Conservation (phyloP, 1,284 basidiomycete genomes). For the Xerocomus minutiporus region DNA sequence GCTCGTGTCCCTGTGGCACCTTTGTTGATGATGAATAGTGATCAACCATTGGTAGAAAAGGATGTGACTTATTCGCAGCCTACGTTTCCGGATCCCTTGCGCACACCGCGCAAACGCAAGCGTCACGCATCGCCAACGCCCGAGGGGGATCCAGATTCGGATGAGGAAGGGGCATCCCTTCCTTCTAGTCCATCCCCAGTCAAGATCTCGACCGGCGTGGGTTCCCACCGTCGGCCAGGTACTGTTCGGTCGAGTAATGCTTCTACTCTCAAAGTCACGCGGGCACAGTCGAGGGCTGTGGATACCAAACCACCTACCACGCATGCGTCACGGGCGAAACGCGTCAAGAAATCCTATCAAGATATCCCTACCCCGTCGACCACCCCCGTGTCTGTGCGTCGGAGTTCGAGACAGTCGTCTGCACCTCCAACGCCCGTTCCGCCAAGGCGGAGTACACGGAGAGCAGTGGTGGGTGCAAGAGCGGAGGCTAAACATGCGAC, state of each 20-base stretch:
- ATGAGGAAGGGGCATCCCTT: conserved; percentile 6
- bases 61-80: conserved; percentile 9
- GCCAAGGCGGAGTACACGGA: conserved; percentile 27
- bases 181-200: conserved; percentile 31
- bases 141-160: not conserved
- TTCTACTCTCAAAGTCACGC: conserved; percentile 9
- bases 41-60: conserved; percentile 9
- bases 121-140: conserved; percentile 10
- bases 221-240: conserved; percentile 5
- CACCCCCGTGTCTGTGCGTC: conserved; percentile 13
- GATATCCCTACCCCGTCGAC: conserved; percentile 27
- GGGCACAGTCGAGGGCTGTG: conserved; percentile 13
- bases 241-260: not conserved
- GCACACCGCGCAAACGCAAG: conserved; percentile 32
- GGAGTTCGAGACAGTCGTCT: conserved; percentile 9
- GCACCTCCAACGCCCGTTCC: conserved; percentile 20
- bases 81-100: conserved; percentile 21
- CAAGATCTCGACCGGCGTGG: conserved; percentile 20
- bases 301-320: not conserved
- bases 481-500: conserved; percentile 2
- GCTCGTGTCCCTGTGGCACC: conserved; percentile 16
- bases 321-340: conserved; percentile 10
- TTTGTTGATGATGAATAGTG: conserved; percentile 20
- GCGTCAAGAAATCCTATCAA: conserved; percentile 16
- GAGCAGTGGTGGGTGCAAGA: conserved; percentile 21